phyloP scores from a whole-genome alignment of 768 basidiomycete species.

The Sporobolomyces phaffii region DNA sequence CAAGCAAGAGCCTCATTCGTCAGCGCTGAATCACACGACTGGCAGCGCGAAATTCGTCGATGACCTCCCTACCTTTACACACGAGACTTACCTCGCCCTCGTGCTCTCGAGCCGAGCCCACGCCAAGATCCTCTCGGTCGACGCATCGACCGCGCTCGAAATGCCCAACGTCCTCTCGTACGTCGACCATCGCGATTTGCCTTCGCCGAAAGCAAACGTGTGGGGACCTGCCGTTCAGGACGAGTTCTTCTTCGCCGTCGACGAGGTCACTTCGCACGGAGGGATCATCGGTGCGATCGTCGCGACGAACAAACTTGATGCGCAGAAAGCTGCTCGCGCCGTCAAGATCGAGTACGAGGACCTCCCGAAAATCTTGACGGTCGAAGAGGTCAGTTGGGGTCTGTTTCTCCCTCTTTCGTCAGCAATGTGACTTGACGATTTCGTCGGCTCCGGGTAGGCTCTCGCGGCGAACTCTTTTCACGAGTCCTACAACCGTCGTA shows the following conservation, averaged over 20 bases:
- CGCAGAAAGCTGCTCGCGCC: constrained; percentile 37
- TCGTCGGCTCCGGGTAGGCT: too few species aligned
- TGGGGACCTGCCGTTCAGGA: constrained; percentile 32
- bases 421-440: too few species aligned
- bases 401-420: too few species aligned
- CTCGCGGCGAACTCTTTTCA: constrained; percentile 34
- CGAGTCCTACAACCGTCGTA: constrained; percentile 26
- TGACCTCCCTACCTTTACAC: constrained; percentile 35
- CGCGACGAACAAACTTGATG: constrained; percentile 39
- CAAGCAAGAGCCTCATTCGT: constrained; percentile 34
- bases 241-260: constrained; percentile 40
- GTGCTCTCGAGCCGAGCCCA: constrained; percentile 39
- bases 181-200: constrained; percentile 38
- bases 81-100: constrained; percentile 39
- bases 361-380: constrained; percentile 39
- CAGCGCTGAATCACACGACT: constrained; percentile 40
- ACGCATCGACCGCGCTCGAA: constrained; percentile 34
- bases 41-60: constrained; percentile 42
- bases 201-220: constrained; percentile 35
- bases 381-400: constrained; percentile 37
- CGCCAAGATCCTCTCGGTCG: constrained; percentile 41
- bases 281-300: constrained; percentile 40
- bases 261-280: constrained; percentile 36
- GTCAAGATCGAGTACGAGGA: constrained; percentile 42
- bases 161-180: constrained; percentile 38